Percentiles rank a stretch among this genome's conserved stretches.
phyloP scores from a whole-genome alignment of 73 alveolate genomes.

The Uronychia binucleata region DNA sequence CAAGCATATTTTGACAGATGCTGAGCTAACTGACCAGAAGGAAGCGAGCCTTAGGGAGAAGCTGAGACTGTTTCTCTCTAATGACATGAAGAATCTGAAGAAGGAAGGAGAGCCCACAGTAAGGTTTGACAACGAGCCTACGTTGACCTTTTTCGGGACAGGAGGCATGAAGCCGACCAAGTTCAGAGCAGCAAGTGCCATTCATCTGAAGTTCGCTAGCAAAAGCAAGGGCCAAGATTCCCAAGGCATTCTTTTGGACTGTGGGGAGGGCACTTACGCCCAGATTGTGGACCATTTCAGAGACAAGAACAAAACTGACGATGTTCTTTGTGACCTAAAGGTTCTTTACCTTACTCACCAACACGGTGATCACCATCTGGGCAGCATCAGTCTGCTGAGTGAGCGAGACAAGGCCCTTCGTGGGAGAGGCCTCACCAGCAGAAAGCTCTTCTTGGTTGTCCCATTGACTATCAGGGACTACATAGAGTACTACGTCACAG shows the following conservation, averaged over 20 bases:
- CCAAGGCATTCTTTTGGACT: conserved; percentile 56
- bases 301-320: conserved; percentile 53
- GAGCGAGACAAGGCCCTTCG: conserved; percentile 79
- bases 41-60: conserved; percentile 5
- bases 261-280: conserved; percentile 70
- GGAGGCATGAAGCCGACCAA: conserved; percentile 89
- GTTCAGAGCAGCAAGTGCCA: conserved; percentile 82
- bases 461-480: conserved; percentile 86
- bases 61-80: background rate
- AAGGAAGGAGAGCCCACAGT: background rate
- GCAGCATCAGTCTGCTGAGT: conserved; percentile 78
- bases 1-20: background rate
- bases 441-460: conserved; percentile 77
- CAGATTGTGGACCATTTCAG: conserved; percentile 55
- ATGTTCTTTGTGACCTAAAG: conserved; percentile 67
- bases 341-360: conserved; percentile 92
- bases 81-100: background rate
- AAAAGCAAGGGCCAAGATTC: background rate
- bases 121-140: conserved; percentile 21
- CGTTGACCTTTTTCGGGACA: conserved; percentile 84
- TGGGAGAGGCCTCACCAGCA: conserved; percentile 14
- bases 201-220: conserved; percentile 7
- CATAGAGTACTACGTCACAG: conserved; percentile 61
- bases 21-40: background rate
- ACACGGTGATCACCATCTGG: conserved; percentile 98